Percentiles rank a stretch among this genome's conserved stretches.
phyloP scores from a whole-genome alignment of 495 filamentous ascomycete genomes.

The Clohesyomyces aquaticus region DNA sequence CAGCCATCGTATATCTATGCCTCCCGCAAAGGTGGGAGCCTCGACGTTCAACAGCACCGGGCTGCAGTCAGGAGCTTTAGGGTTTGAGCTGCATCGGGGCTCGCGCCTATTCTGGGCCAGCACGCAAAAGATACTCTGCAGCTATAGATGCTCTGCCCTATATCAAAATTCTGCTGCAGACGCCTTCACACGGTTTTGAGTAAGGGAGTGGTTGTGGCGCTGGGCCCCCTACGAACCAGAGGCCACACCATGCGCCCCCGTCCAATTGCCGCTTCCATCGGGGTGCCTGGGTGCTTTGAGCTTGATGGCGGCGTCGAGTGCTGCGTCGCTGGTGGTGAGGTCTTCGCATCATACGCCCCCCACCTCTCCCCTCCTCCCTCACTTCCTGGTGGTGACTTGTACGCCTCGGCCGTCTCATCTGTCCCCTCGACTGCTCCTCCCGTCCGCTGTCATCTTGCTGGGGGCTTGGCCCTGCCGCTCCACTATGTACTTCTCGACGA shows the following conservation, averaged over 20 bases:
- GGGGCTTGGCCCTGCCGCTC: conserved; percentile 10
- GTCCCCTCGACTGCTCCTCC: neutral
- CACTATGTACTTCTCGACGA: neutral
- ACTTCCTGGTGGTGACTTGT: conserved; percentile 4
- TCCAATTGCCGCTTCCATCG: conserved; percentile 24
- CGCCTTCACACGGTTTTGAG: conserved; percentile 27
- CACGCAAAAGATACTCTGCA: conserved; percentile 8
- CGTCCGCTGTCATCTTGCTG: conserved; percentile 16
- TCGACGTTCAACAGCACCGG: conserved; percentile 24
- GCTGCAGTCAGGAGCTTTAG: neutral
- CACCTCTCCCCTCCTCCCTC: conserved; percentile 14
- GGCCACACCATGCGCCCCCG: neutral
- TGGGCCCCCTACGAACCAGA: conserved; percentile 6
- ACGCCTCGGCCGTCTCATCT: neutral
- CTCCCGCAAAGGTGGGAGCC: conserved; percentile 10
- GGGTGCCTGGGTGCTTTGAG: neutral
- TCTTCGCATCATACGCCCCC: neutral
- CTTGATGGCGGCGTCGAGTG: conserved; percentile 4
- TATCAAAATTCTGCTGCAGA: conserved; percentile 27
- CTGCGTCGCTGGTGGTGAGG: conserved; percentile 1
- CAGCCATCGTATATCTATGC: conserved; percentile 20
- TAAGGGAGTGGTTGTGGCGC: conserved; percentile 30
- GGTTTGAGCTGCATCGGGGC: conserved; percentile 18
- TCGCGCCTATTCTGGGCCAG: conserved; percentile 15
- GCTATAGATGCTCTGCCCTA: conserved; percentile 24